Base-by-base conservation (phyloP, 176 grass and related monocot species). In the Pharus latifolius region DNA sequence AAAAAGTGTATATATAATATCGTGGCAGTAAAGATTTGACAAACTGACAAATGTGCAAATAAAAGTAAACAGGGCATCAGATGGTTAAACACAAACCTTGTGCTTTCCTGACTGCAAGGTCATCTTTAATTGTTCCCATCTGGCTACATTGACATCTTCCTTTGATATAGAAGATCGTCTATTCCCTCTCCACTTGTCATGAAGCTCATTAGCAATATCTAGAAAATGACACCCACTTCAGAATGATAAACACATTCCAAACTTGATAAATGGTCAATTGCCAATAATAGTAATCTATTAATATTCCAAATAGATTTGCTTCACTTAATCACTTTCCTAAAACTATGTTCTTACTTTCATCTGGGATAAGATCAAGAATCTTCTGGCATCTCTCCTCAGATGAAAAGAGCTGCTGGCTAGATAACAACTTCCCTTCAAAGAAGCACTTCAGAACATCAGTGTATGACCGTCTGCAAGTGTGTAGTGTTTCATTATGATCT, bases 51-150 rank as follows among this genome's bases (percentile, higher is more conserved):
- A 45, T 18, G 45, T 58, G 31, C 1, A 16, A 41, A 52, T 10
- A 60, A 42, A 58, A 67, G 38, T 58, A 34, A 59, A 49, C 31
- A 37, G 28, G 33, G 51, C 6, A 19, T 18, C 35, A 46, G 35
- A 42, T 44, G 22, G 65, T 60, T 47, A 49, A 78, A 77, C 8
- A 50, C 42, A 35, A 61, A 98, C 94, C 94, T 98, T 93, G 29
- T 98, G 73, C 49, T 89, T 98, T 71, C 94, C 87, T 68, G 84
- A 88, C 79, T 91, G 89, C 60, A 98, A 78, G 28, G 68, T 83
- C 18, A 65, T 64, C 63, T 98, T 98, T 65, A 98, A 65, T 63
- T 98, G 89, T 26, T 93, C 81, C 94, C 94, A 93, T 62, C 94
- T 82, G 71, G 77, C 15, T 45, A 29, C 33, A 80, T 93, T 92